phyloP scores from a whole-genome alignment of 2,329 filamentous ascomycete genomes.

The Trichoderma brevicompactum region DNA sequence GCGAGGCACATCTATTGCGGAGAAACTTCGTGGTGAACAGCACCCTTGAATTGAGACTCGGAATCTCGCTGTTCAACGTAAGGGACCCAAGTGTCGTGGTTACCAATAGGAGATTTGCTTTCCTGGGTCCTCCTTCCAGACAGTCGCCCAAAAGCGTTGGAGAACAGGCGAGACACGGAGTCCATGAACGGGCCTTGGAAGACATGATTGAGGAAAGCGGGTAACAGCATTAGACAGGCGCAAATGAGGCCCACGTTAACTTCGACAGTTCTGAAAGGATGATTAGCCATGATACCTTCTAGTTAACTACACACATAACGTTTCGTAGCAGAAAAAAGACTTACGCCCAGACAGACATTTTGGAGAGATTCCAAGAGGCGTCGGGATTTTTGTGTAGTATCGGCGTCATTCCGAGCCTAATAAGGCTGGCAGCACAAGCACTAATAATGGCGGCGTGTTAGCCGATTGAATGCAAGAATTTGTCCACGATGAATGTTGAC shows the following conservation, averaged over 20 bases:
- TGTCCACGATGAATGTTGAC: background rate
- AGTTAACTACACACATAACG: too few relatives aligned
- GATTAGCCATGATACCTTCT: too few relatives aligned
- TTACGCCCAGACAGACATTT: constrained; percentile 1
- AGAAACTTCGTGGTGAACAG: background rate
- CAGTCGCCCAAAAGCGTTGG: background rate
- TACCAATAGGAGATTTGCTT: background rate
- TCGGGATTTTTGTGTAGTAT: background rate
- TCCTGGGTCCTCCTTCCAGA: background rate
- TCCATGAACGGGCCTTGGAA: background rate
- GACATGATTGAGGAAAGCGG: constrained; percentile 12
- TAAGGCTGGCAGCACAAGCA: background rate
- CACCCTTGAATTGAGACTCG: background rate
- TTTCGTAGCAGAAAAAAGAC: background rate
- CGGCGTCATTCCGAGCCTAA: background rate
- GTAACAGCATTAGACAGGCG: background rate
- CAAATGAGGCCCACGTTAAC: background rate
- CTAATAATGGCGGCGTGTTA: background rate
- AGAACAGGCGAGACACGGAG: constrained; percentile 6
- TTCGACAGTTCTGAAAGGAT: background rate
- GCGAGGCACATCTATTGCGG: too few relatives aligned
- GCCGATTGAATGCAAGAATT: too few relatives aligned
- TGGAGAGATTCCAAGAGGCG: background rate
- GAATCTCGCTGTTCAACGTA: background rate
- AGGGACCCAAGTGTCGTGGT: background rate